These are phyloP conservation scores for Artemisia tridentata DNA, from an alignment of 129 eudicot species.

Conservation along the genomic window DNA sequence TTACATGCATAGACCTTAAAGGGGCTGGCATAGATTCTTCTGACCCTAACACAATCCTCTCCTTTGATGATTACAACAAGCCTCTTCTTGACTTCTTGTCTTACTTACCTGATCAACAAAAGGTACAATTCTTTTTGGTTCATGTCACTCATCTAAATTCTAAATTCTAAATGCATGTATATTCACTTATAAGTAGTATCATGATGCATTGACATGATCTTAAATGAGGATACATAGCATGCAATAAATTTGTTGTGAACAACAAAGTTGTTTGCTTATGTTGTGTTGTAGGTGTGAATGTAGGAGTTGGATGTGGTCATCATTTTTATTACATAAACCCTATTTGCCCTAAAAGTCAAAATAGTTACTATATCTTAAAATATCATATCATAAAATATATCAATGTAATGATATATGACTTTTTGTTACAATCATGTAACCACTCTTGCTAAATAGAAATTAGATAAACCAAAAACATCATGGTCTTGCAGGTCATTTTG, in stretches of 20 bases:
- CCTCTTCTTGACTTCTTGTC: conserved; percentile 45
- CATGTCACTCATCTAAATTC: conserved; percentile 1
- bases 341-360: no score
- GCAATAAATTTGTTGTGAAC: no score
- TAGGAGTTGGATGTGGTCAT: no score
- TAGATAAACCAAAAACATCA: neutral
- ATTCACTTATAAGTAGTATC: neutral
- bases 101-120: conserved; percentile 33
- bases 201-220: neutral
- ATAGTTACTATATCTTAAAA: no score
- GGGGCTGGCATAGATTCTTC: conserved; percentile 42
- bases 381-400: neutral
- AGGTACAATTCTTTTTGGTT: conserved; percentile 34
- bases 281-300: no score
- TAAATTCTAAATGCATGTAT: conserved; percentile 12
- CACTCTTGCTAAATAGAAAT: neutral
- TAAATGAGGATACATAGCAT: neutral
- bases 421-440: conserved; percentile 5
- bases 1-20: conserved; percentile 47
- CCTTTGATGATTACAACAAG: conserved; percentile 43
- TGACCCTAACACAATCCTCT: conserved; percentile 39
- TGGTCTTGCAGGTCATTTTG: conserved; percentile 33
- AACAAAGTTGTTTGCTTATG: no score
- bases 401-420: neutral
- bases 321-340: no score